Percentiles rank a stretch among this genome's conserved stretches.
Conservation (phyloP, 1,284 basidiomycete genomes). For the Mycosarcoma maydis region DNA sequence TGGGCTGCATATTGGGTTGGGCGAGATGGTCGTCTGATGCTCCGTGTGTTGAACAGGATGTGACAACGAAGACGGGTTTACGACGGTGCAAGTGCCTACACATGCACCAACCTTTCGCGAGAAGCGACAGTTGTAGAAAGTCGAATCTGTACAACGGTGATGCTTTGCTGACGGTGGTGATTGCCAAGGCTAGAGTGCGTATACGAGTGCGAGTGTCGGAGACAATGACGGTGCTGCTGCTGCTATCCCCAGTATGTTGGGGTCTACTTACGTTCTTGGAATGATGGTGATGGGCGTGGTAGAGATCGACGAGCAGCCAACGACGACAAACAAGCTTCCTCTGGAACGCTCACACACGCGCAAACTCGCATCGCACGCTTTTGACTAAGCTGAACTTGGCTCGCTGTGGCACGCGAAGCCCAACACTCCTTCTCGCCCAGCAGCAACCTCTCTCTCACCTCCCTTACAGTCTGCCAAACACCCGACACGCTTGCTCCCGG, state of each 20-base stretch:
- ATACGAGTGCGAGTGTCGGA: constrained; percentile 1
- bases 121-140: too few relatives aligned
- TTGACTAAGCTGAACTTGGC: too few relatives aligned
- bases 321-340: constrained; percentile 6
- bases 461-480: too few relatives aligned
- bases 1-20: too few relatives aligned
- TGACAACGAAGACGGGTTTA: too few relatives aligned
- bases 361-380: background rate
- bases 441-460: background rate
- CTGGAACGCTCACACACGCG: background rate
- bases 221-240: constrained; percentile 13
- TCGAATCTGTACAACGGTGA: background rate
- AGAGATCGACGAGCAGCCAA: constrained; percentile 24
- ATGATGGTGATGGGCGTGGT: constrained; percentile 45
- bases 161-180: background rate
- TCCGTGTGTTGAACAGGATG: too few relatives aligned
- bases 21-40: too few relatives aligned
- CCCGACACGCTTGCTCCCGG: too few relatives aligned
- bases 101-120: constrained; percentile 22
- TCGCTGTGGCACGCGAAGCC: too few relatives aligned
- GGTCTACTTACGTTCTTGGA: constrained; percentile 51
- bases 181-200: constrained; percentile 1
- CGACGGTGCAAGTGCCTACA: too few relatives aligned
- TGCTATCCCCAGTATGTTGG: constrained; percentile 1
- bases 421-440: too few relatives aligned